Evolutionary conservation across 768 basidiomycete species (phyloP).

Genomic region (Pleurotus salmoneostramineus): DNA sequence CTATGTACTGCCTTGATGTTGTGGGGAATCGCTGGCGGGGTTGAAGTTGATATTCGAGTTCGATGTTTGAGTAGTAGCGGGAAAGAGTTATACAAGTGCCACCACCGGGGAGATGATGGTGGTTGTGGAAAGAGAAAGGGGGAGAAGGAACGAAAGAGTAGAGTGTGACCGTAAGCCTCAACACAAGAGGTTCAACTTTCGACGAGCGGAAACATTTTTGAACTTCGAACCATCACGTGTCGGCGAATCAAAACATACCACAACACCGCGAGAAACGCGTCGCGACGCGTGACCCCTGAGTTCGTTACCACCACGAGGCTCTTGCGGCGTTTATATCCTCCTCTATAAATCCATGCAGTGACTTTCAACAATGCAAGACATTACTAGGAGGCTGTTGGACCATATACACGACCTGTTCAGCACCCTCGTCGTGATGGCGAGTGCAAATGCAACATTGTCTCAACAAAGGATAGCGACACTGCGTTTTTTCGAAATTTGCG

Average conservation of each 20-base stretch:
- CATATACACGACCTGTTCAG: too few species aligned
- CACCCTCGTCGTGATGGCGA: too few species aligned
- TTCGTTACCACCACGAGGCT: conserved; percentile 2
- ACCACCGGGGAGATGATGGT: conserved; percentile 19
- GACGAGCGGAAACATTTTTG: conserved; percentile 13
- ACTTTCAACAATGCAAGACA: too few species aligned
- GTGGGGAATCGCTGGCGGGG: conserved; percentile 15
- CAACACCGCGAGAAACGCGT: conserved; percentile 9
- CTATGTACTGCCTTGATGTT: conserved; percentile 21
- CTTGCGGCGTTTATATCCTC: background rate
- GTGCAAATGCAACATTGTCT: too few species aligned
- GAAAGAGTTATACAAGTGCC: conserved; percentile 20
- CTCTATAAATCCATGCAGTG: too few species aligned
- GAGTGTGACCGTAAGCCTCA: conserved; percentile 26
- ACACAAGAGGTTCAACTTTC: conserved; percentile 16
- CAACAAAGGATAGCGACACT: too few species aligned
- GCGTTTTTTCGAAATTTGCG: too few species aligned
- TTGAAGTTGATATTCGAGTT: conserved; percentile 9
- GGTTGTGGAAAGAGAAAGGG: conserved; percentile 15
- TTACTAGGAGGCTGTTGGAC: too few species aligned
- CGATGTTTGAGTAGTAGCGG: conserved; percentile 24
- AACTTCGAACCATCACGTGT: conserved; percentile 18
- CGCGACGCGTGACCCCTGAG: conserved; percentile 6
- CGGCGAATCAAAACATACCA: conserved; percentile 7
- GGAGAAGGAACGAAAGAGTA: conserved; percentile 20